Conservation (phyloP, 345 rosid species). For the Populus alba region DNA sequence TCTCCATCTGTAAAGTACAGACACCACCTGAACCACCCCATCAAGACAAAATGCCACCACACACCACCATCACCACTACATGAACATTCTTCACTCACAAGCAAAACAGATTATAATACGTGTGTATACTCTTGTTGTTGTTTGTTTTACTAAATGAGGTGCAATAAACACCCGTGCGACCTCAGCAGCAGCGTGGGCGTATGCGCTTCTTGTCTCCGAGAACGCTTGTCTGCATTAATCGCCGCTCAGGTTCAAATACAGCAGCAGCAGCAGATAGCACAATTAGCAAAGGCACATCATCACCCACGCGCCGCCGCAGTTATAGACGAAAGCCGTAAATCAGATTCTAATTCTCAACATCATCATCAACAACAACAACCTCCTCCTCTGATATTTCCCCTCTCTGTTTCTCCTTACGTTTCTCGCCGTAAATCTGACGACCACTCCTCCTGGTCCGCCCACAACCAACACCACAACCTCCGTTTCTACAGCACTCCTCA, state of each 20-base stretch:
- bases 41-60: neutral
- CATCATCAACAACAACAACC: slow-evolving; percentile 11
- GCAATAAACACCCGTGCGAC: slow-evolving; percentile 68
- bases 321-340: neutral
- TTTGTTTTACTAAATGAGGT: slow-evolving; percentile 55
- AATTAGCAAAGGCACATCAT: neutral
- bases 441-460: slow-evolving; percentile 4
- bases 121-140: neutral
- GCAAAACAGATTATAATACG: neutral
- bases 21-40: neutral
- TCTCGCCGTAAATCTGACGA: slow-evolving; percentile 62
- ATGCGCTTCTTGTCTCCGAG: slow-evolving; percentile 90
- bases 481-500: slow-evolving; percentile 77
- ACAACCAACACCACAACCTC: slow-evolving; percentile 20
- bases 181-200: slow-evolving; percentile 69
- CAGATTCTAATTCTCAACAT: neutral
- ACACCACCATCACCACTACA: neutral
- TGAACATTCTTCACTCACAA: neutral
- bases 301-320: neutral
- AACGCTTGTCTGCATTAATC: slow-evolving; percentile 53
- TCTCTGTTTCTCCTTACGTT: slow-evolving; percentile 78
- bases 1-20: neutral
- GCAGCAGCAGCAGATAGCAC: slow-evolving; percentile 27
- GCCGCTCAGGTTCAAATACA: slow-evolving; percentile 47
- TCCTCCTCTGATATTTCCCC: slow-evolving; percentile 62